These are phyloP conservation scores for Alliaria petiolata DNA, from an alignment of 345 rosid species.

Conservation along the genomic window DNA sequence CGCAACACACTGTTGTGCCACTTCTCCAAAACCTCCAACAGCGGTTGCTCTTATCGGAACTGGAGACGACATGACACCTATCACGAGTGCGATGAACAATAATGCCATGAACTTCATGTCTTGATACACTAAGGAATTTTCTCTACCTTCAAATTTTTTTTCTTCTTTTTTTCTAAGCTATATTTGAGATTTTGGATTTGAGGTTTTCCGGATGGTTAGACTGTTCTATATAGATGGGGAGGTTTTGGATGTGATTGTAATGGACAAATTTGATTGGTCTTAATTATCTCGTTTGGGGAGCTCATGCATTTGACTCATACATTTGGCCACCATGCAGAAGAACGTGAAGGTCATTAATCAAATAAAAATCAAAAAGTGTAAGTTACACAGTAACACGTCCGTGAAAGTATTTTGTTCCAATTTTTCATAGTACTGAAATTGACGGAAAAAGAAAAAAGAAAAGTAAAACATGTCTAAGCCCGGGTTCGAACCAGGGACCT, in stretches of 20 bases:
- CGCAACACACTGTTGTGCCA: slow-evolving; percentile 13
- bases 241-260: not conserved
- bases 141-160: not conserved
- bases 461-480: slow-evolving; percentile 41
- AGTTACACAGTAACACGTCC: not conserved
- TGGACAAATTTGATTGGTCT: not conserved
- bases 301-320: not conserved
- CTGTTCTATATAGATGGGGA: not conserved
- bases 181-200: not conserved
- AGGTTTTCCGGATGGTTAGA: not conserved
- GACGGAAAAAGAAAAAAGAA: too few species aligned
- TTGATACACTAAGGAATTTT: not conserved
- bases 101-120: not conserved
- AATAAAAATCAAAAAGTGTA: not conserved
- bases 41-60: not conserved
- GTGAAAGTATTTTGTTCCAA: too few species aligned
- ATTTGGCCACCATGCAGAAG: slow-evolving; percentile 1
- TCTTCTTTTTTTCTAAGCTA: not conserved
- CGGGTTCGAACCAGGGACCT: slow-evolving; percentile 72
- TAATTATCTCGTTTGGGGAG: not conserved
- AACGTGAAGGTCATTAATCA: not conserved
- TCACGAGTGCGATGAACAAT: not conserved
- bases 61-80: not conserved
- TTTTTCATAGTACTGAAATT: too few species aligned
- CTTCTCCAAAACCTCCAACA: not conserved